A percentile compares a stretch with the other conserved stretches of the same genome.
Conservation (phyloP, 345 rosid genomes). For the Nasturtium officinale region DNA sequence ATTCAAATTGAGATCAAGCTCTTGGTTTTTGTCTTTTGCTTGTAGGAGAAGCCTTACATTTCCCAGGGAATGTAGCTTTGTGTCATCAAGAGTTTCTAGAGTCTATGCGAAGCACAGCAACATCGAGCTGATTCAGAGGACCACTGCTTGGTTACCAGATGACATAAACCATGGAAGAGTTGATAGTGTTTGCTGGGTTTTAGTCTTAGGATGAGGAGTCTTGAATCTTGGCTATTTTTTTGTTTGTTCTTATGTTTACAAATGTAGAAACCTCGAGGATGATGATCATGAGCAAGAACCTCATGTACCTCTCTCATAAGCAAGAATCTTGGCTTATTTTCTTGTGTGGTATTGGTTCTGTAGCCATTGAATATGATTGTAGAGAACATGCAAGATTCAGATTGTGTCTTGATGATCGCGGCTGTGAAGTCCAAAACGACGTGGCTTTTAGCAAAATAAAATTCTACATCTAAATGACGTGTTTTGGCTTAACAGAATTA, state of each 20-base stretch:
- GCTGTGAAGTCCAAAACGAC: too few relatives aligned
- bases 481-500: too few relatives aligned
- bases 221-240: slow-evolving; percentile 59
- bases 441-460: too few relatives aligned
- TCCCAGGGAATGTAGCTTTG: slow-evolving; percentile 58
- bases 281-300: slow-evolving; percentile 6
- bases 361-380: too few relatives aligned
- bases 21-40: background rate
- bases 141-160: slow-evolving; percentile 57
- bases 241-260: slow-evolving; percentile 44
- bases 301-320: background rate
- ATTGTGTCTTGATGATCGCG: too few relatives aligned
- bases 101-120: slow-evolving; percentile 50
- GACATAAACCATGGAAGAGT: slow-evolving; percentile 57
- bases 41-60: slow-evolving; percentile 58
- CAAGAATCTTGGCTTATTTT: too few relatives aligned
- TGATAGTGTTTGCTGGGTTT: slow-evolving; percentile 53
- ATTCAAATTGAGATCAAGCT: background rate
- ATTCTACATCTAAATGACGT: too few relatives aligned
- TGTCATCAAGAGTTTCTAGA: slow-evolving; percentile 60
- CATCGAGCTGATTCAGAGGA: slow-evolving; percentile 49
- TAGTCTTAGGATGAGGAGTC: slow-evolving; percentile 42
- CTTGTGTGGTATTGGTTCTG: too few relatives aligned
- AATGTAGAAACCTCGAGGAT: slow-evolving; percentile 33
- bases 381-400: too few relatives aligned